These are phyloP conservation scores for Fusarium piperis DNA, from an alignment of 2,329 filamentous ascomycete genomes.

Conservation along the genomic window DNA sequence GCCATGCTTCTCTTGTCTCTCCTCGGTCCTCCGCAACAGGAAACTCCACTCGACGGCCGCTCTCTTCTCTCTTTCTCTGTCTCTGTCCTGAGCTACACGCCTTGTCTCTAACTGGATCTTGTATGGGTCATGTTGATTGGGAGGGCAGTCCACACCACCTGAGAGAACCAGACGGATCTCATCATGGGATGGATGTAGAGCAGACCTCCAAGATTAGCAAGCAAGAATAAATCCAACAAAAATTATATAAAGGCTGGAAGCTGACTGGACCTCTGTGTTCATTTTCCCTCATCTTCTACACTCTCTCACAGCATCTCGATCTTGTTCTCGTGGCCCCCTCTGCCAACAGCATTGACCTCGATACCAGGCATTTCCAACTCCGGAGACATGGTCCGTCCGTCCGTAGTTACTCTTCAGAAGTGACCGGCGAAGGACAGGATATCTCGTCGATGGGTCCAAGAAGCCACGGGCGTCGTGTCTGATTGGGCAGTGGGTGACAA, in stretches of 20 bases:
- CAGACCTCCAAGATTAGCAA: not conserved
- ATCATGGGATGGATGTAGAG: not conserved
- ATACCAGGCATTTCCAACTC: not conserved
- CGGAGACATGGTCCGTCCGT: not conserved
- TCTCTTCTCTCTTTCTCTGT: not conserved
- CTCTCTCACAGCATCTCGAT: not conserved
- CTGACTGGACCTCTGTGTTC: not conserved
- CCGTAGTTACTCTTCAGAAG: too few species aligned
- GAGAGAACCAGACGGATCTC: not conserved
- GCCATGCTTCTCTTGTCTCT: not conserved
- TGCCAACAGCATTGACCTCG: not conserved
- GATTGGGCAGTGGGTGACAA: constrained; percentile 16
- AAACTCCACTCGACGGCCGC: not conserved
- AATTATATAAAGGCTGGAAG: not conserved
- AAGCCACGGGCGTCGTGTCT: not conserved
- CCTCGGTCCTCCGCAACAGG: constrained; percentile 2
- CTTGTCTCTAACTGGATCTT: not conserved
- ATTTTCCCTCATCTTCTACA: not conserved
- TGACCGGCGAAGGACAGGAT: constrained; percentile 26
- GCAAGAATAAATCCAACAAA: not conserved
- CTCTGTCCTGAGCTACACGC: not conserved
- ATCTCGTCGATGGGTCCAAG: constrained; percentile 15
- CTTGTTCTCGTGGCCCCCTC: not conserved
- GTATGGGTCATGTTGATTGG: not conserved
- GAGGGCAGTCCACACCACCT: not conserved